Percentiles rank a stretch among this genome's conserved stretches.
phyloP scores from a whole-genome alignment of 768 basidiomycete species.

The Cystofilobasidium bisporidii region DNA sequence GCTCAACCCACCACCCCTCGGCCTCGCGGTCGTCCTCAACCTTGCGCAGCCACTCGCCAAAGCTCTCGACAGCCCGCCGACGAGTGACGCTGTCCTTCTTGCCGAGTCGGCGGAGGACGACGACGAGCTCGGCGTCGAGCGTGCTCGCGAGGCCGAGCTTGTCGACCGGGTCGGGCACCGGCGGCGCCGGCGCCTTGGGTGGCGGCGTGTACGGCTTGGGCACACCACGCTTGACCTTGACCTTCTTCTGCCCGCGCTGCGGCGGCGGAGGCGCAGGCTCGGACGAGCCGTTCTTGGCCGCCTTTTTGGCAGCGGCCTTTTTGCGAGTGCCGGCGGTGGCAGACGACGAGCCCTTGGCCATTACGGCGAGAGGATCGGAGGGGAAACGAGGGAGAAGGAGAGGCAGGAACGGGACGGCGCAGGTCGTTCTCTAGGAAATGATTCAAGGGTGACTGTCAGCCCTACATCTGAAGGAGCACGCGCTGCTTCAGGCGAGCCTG shows the following conservation, averaged over 20 bases:
- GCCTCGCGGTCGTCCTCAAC: conserved; percentile 43
- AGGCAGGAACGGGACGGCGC: neutral
- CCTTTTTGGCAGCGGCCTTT: conserved; percentile 76
- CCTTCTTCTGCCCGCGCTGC: conserved; percentile 44
- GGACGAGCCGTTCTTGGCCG: conserved; percentile 34
- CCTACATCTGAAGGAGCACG: too few relatives aligned
- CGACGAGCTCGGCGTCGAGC: conserved; percentile 69
- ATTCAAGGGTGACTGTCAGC: too few relatives aligned
- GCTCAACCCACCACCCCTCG: conserved; percentile 44
- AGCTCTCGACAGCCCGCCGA: conserved; percentile 71
- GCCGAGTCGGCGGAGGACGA: conserved; percentile 65
- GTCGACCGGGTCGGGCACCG: conserved; percentile 71
- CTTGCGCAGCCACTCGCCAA: conserved; percentile 60
- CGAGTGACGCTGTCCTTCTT: conserved; percentile 89
- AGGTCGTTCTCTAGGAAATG: too few relatives aligned
- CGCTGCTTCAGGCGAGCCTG: too few relatives aligned
- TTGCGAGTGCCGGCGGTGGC: conserved; percentile 79
- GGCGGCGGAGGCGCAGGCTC: conserved; percentile 27
- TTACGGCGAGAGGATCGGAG: neutral
- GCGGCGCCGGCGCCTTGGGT: conserved; percentile 46
- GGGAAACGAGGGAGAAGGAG: neutral
- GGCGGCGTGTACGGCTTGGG: conserved; percentile 66
- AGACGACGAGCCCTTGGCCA: conserved; percentile 52
- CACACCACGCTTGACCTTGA: conserved; percentile 49
- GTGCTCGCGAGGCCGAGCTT: conserved; percentile 63